Conservation (phyloP, 768 basidiomycete genomes). For the Serendipita sp. region DNA sequence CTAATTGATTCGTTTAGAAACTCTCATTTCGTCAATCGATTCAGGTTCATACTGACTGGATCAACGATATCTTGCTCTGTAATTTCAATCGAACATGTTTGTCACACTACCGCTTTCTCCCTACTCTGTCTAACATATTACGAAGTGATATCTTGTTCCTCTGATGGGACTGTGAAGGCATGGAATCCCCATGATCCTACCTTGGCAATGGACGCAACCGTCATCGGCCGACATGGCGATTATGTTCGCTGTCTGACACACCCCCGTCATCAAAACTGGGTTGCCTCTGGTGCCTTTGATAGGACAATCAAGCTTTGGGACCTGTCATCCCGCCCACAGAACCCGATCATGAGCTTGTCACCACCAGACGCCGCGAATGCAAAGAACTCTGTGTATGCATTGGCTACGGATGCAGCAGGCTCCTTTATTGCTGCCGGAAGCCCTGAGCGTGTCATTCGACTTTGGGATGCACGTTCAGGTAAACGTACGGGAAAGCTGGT, state of each 20-base stretch:
- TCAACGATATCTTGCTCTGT: constrained; percentile 85
- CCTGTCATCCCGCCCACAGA: constrained; percentile 29
- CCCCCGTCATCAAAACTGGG: constrained; percentile 62
- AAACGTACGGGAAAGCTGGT: constrained; percentile 74
- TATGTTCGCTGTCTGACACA: constrained; percentile 70
- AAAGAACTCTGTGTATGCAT: constrained; percentile 57
- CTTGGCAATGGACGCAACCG: constrained; percentile 39
- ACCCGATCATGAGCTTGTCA: constrained; percentile 47
- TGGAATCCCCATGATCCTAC: constrained; percentile 71
- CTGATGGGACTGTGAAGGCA: constrained; percentile 84
- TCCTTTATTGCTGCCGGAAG: constrained; percentile 75
- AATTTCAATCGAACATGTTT: constrained; percentile 78
- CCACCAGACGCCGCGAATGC: constrained; percentile 48
- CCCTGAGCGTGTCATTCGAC: constrained; percentile 75
- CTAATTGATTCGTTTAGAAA: constrained; percentile 22
- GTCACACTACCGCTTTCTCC: constrained; percentile 15
- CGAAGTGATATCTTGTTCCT: constrained; percentile 79
- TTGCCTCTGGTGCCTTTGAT: constrained; percentile 91
- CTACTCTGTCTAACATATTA: constrained; percentile 9
- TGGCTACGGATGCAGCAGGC: constrained; percentile 67
- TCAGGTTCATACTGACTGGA: constrained; percentile 88
- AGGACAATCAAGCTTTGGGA: constrained; percentile 93
- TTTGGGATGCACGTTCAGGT: constrained; percentile 88
- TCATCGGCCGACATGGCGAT: constrained; percentile 64
- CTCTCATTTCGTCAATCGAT: constrained; percentile 65